Evolutionary conservation across 179 eudicot genomes (phyloP).

Genomic region (Beta macrorhiza): DNA sequence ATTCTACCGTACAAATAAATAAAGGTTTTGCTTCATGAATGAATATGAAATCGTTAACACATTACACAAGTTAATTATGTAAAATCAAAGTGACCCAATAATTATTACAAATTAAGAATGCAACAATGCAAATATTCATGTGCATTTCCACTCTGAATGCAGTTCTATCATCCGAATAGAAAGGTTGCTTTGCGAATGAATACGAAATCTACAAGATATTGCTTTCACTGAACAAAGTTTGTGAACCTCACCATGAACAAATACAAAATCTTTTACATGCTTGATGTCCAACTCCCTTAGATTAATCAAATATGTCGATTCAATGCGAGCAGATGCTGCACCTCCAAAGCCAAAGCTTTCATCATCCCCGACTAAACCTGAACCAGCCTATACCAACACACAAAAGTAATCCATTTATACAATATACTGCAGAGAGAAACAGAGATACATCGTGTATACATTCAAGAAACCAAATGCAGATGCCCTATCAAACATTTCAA

Average conservation of each 20-base stretch:
- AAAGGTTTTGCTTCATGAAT: background rate
- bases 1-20: background rate
- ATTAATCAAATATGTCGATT: conserved; percentile 72
- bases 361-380: conserved; percentile 78
- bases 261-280: conserved; percentile 90
- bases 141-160: background rate
- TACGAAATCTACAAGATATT: background rate
- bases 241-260: conserved; percentile 71
- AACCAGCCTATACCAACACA: conserved; percentile 61
- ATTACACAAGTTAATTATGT: background rate
- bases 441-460: background rate
- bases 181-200: background rate
- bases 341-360: conserved; percentile 53
- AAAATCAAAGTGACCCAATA: background rate
- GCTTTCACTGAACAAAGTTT: background rate
- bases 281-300: conserved; percentile 80
- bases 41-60: background rate
- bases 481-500: background rate
- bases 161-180: background rate
- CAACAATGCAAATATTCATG: background rate
- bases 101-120: background rate
- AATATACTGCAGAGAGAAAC: background rate
- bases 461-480: background rate
- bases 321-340: conserved; percentile 67
- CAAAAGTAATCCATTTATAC: conserved; percentile 14